phyloP scores from a whole-genome alignment of 805 yeast genomes.

The Pichia heedii region DNA sequence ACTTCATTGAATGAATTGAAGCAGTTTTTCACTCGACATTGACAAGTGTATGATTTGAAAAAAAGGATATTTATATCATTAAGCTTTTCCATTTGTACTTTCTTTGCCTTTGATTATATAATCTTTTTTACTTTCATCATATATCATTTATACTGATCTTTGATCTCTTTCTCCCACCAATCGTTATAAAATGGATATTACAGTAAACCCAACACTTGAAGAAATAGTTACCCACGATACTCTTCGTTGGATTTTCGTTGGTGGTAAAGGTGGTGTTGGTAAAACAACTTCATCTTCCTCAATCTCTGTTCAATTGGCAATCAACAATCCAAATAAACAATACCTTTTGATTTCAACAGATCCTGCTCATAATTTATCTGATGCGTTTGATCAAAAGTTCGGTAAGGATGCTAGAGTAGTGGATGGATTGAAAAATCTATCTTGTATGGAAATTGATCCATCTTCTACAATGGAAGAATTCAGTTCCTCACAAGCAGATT shows the following conservation, averaged over 20 bases:
- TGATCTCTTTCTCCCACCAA: too few species aligned
- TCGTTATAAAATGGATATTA: slow-evolving; percentile 35
- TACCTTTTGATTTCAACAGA: slow-evolving; percentile 91
- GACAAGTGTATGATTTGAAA: too few species aligned
- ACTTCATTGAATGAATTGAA: too few species aligned
- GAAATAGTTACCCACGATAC: slow-evolving; percentile 55
- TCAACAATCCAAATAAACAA: slow-evolving; percentile 67
- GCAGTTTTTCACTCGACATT: too few species aligned
- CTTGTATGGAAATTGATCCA: slow-evolving; percentile 99
- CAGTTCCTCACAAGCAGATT: slow-evolving; percentile 36
- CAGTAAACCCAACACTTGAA: slow-evolving; percentile 63
- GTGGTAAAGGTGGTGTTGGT: slow-evolving; percentile 99
- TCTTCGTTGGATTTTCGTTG: slow-evolving; percentile 94
- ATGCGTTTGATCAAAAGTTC: slow-evolving; percentile 97
- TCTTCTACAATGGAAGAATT: slow-evolving; percentile 87
- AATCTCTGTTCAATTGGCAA: slow-evolving; percentile 86
- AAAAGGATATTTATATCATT: too few species aligned
- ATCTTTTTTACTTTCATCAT: background rate
- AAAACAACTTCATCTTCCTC: slow-evolving; percentile 97
- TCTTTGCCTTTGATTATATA: background rate
- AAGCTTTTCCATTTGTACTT: background rate
- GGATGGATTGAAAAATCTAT: slow-evolving; percentile 77
- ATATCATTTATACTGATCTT: too few species aligned
- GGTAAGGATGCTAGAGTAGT: slow-evolving; percentile 95
- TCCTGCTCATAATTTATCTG: slow-evolving; percentile 96